Base-by-base conservation (phyloP, 805 yeast species). In the Starmerella cellae region DNA sequence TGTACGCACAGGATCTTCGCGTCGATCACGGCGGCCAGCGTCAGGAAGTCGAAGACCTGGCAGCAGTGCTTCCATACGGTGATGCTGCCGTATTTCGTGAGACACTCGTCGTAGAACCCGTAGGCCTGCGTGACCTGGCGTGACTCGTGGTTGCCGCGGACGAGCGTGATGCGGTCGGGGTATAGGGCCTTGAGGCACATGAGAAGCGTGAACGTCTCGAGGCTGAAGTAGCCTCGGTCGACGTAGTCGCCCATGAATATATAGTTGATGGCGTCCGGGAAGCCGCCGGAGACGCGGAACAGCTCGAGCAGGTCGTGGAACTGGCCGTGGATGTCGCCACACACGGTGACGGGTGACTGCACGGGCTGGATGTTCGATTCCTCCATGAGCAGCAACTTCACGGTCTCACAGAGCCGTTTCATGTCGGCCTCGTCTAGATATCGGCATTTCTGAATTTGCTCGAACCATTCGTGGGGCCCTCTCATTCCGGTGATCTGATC, bases 61-160 rank as follows among this genome's bases (percentile, higher is more conserved):
- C 95, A 87, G 62, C 95, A 84, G 62, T 82, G 82, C 61, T 84
- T 84, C 95, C 95, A 87, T 28, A 85, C 95, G 21, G 94, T 83
- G 19, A 94, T 83, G 31, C 88, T 79, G 18, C 96, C 96, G 60
- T 87, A 87, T 61, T 87, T 87, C 43, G 84, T 79, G 46, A 87
- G 61, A 60, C 97, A 87, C 62, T 87, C 97, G 61, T 87, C 97
- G 63, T 91, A 88, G 63, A 88, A 88, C 4, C 98, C 98, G 63
- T 88, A 88, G 29, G 87, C 97, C 65, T 88, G 96, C n/a, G 98
- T 88, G 58, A 91, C 91, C 59, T 91, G 98, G 54, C 98, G 71
- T 4, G 91, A 77, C 63, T 88, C 98, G 64, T 88, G 98, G 62
- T 88, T 88, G n/a, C 98, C 98, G 55, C 98, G 71, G 13, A 88